phyloP scores from a whole-genome alignment of 2,329 filamentous ascomycete genomes.

The Tothia fuscella region DNA sequence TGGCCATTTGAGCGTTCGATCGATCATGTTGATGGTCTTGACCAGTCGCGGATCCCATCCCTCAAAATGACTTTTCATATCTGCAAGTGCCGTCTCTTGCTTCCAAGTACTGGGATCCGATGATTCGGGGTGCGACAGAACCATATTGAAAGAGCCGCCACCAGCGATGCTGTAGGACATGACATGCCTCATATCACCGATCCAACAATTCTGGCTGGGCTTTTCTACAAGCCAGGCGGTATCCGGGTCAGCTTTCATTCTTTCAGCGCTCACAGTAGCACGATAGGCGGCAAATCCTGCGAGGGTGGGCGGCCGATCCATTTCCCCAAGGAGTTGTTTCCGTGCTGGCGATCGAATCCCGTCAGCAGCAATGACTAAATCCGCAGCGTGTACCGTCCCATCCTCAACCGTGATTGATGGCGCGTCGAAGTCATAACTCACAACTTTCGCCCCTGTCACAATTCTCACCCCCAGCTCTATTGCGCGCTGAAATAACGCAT shows the following conservation, averaged over 20 bases:
- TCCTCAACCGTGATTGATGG: not conserved
- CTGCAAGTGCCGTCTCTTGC: constrained; percentile 36
- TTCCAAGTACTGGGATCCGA: constrained; percentile 32
- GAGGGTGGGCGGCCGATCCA: not conserved
- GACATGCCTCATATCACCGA: constrained; percentile 40
- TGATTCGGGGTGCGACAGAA: constrained; percentile 38
- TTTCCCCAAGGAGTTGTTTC: not conserved
- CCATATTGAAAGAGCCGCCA: constrained; percentile 39
- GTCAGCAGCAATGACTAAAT: constrained; percentile 7
- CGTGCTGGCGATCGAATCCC: not conserved
- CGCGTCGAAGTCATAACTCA: constrained; percentile 4
- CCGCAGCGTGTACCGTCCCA: constrained; percentile 2
- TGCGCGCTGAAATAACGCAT: constrained; percentile 17
- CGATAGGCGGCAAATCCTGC: constrained; percentile 1
- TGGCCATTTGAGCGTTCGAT: not conserved
- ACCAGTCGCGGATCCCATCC: constrained; percentile 43
- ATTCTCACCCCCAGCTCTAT: constrained; percentile 2
- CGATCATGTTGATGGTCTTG: constrained; percentile 34
- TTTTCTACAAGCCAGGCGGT: not conserved
- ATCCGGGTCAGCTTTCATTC: not conserved
- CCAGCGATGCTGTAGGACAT: constrained; percentile 42
- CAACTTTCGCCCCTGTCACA: not conserved
- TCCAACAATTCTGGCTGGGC: constrained; percentile 22
- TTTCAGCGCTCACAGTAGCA: not conserved
- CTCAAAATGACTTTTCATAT: constrained; percentile 41